phyloP scores from a whole-genome alignment of 805 yeast genomes.

The Sungouiozyma ichnusensis region DNA sequence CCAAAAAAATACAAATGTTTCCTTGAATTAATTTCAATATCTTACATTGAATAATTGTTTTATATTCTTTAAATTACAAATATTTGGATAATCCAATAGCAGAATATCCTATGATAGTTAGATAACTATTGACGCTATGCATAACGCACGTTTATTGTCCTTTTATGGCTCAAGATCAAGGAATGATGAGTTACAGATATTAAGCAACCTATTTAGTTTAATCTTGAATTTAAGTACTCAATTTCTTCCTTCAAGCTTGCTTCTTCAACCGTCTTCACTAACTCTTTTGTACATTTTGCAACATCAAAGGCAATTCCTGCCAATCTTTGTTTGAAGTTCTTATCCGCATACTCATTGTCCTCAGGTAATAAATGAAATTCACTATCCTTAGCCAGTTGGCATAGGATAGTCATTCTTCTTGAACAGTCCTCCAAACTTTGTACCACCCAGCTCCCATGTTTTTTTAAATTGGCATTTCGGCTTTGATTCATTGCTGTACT shows the following conservation, averaged over 20 bases:
- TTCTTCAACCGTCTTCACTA: constrained; percentile 92
- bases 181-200: neutral
- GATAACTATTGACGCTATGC: too few relatives aligned
- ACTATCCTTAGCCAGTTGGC: constrained; percentile 33
- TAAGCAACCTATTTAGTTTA: too few relatives aligned
- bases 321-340: constrained; percentile 81
- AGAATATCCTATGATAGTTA: neutral
- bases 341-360: constrained; percentile 67
- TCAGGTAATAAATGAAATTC: constrained; percentile 25
- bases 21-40: too few relatives aligned
- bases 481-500: constrained; percentile 81
- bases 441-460: constrained; percentile 87
- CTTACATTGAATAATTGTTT: too few relatives aligned
- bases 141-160: neutral
- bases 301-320: constrained; percentile 95
- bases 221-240: constrained; percentile 63
- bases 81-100: neutral
- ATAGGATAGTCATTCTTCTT: constrained; percentile 67
- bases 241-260: constrained; percentile 83
- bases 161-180: neutral
- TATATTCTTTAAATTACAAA: neutral
- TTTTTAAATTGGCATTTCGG: constrained; percentile 71
- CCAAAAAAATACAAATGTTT: too few relatives aligned
- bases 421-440: constrained; percentile 78
- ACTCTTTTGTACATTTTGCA: constrained; percentile 91